These are phyloP conservation scores for Cubamyces lactineus DNA, from an alignment of 768 basidiomycete species.

Conservation along the genomic window DNA sequence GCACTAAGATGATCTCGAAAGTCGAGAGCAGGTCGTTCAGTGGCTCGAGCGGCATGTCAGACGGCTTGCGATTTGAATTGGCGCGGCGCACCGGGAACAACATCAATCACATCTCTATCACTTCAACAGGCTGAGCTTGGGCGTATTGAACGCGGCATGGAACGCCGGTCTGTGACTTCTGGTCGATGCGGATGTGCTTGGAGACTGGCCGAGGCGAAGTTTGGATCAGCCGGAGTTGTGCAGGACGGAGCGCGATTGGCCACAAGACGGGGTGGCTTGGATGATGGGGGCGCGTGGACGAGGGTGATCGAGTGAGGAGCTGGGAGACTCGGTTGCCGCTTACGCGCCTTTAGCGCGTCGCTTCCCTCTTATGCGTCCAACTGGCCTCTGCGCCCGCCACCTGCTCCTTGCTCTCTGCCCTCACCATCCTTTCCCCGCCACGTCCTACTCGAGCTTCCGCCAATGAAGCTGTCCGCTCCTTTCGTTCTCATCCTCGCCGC, in stretches of 20 bases:
- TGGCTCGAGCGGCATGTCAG: not conserved
- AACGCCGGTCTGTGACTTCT: slow-evolving; percentile 14
- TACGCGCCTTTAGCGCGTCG: slow-evolving; percentile 3
- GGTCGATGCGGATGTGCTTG: not conserved
- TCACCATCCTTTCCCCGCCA: slow-evolving; percentile 6
- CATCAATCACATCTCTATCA: slow-evolving; percentile 1
- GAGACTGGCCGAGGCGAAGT: not conserved
- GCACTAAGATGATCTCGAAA: too few species aligned
- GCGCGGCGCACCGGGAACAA: not conserved
- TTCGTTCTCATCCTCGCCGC: slow-evolving; percentile 41
- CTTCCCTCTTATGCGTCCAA: slow-evolving; percentile 3
- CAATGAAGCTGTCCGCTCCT: slow-evolving; percentile 51
- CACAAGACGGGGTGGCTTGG: not conserved
- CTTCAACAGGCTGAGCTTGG: too few species aligned
- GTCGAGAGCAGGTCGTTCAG: not conserved
- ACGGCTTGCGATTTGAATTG: not conserved
- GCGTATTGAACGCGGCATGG: not conserved
- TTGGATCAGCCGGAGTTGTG: not conserved
- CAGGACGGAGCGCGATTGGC: slow-evolving; percentile 3
- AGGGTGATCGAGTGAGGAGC: not conserved
- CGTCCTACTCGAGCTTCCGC: slow-evolving; percentile 20
- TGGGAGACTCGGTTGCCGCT: slow-evolving; percentile 8
- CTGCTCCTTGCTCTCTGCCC: slow-evolving; percentile 1
- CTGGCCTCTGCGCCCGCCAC: not conserved
- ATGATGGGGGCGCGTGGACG: slow-evolving; percentile 1